These are phyloP conservation scores for Aspergillus chevalieri DNA, from an alignment of 2,329 filamentous ascomycete genomes.

Conservation along the genomic window DNA sequence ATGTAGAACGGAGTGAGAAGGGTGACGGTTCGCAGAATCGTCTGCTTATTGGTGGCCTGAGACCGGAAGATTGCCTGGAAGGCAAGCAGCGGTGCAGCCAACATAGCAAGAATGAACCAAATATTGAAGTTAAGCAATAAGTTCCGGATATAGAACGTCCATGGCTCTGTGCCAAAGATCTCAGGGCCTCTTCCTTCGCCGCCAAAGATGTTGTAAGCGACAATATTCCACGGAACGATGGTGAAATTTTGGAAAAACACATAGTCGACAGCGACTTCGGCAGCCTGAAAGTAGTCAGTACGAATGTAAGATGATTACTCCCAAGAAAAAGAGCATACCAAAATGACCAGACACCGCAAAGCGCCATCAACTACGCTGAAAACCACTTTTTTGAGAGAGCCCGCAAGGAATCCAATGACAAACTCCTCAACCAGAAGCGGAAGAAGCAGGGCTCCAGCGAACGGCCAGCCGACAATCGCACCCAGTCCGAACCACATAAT, in stretches of 20 bases:
- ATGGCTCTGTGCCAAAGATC: constrained; percentile 92
- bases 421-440: constrained; percentile 78
- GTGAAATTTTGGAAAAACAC: constrained; percentile 78
- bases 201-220: constrained; percentile 91
- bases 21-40: constrained; percentile 66
- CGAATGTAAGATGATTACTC: background rate
- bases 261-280: constrained; percentile 67
- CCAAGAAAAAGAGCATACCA: constrained; percentile 50
- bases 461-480: constrained; percentile 87
- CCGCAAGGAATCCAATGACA: constrained; percentile 47
- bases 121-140: constrained; percentile 89
- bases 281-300: constrained; percentile 44
- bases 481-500: constrained; percentile 89
- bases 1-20: constrained; percentile 85
- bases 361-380: constrained; percentile 62
- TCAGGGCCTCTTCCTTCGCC: constrained; percentile 71
- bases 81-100: constrained; percentile 67
- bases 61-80: constrained; percentile 63
- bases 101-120: constrained; percentile 77
- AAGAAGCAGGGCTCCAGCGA: constrained; percentile 71
- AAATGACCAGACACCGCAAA: constrained; percentile 58
- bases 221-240: constrained; percentile 83
- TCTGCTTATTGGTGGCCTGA: constrained; percentile 59
- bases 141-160: constrained; percentile 94
- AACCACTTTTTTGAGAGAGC: constrained; percentile 55